phyloP scores from a whole-genome alignment of 495 filamentous ascomycete genomes.

The Hypoxylon cercidicola region DNA sequence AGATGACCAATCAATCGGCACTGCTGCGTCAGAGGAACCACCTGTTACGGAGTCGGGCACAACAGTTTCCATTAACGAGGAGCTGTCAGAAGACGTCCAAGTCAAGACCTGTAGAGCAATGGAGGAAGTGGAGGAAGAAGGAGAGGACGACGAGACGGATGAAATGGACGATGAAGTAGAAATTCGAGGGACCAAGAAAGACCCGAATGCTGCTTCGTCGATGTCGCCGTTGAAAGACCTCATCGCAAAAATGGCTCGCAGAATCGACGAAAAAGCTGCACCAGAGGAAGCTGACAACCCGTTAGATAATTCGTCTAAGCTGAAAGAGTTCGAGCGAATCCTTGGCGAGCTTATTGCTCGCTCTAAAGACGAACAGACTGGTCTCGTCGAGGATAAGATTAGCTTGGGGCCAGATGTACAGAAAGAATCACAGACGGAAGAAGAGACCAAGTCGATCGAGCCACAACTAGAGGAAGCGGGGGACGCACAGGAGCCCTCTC shows the following conservation, averaged over 20 bases:
- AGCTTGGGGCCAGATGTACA: conserved; percentile 6
- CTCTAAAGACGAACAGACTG: conserved; percentile 41
- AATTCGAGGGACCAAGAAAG: conserved; percentile 41
- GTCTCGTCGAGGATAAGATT: conserved; percentile 29
- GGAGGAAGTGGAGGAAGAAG: conserved; percentile 41
- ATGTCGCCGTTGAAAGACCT: conserved; percentile 42
- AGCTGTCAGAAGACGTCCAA: neutral
- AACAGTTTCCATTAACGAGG: conserved; percentile 3
- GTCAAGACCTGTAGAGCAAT: conserved; percentile 4
- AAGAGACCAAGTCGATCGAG: conserved; percentile 4
- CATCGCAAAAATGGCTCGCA: conserved; percentile 40
- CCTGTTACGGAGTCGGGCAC: neutral
- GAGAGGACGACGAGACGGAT: conserved; percentile 40
- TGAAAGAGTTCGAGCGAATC: conserved; percentile 53
- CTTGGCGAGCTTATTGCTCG: conserved; percentile 50
- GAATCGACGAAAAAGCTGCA: conserved; percentile 34
- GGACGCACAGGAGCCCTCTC: conserved; percentile 9
- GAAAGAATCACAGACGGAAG: conserved; percentile 9
- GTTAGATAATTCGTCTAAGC: conserved; percentile 44
- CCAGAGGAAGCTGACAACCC: conserved; percentile 30
- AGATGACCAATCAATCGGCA: neutral
- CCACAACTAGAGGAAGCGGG: conserved; percentile 11
- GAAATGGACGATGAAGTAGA: conserved; percentile 35
- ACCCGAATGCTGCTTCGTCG: conserved; percentile 20
- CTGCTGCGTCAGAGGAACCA: neutral